Evolutionary conservation across 164 flowering plant species (phyloP).

Genomic region (Santalum album): DNA sequence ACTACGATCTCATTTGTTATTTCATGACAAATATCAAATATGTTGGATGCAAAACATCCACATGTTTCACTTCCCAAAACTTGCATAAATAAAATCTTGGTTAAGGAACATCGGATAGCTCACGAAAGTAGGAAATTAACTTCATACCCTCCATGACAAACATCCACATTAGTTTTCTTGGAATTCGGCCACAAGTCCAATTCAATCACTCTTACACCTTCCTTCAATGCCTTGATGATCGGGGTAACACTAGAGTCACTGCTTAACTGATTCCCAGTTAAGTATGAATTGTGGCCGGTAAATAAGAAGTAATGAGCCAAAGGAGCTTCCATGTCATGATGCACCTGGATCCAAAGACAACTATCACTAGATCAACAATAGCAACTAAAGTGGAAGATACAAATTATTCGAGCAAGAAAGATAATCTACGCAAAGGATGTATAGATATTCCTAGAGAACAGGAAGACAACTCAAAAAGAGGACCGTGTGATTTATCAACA

Average conservation of each 20-base stretch:
- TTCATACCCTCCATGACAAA: constrained; percentile 35
- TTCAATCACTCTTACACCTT: constrained; percentile 33
- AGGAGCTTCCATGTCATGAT: constrained; percentile 29
- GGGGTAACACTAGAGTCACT: constrained; percentile 22
- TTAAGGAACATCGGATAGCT: too few relatives aligned
- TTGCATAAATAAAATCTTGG: too few relatives aligned
- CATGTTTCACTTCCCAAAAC: too few relatives aligned
- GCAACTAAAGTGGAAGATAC: too few relatives aligned
- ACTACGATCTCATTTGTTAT: too few relatives aligned
- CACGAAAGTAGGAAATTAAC: not conserved
- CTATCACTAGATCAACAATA: not conserved
- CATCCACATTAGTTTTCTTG: constrained; percentile 11
- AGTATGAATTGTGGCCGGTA: constrained; percentile 34
- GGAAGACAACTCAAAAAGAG: too few relatives aligned
- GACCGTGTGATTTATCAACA: too few relatives aligned
- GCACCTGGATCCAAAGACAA: constrained; percentile 18
- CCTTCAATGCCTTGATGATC: constrained; percentile 20
- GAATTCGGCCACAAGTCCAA: constrained; percentile 36
- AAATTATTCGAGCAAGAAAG: too few relatives aligned
- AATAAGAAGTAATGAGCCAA: constrained; percentile 27
- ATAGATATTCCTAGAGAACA: too few relatives aligned
- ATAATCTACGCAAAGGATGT: too few relatives aligned
- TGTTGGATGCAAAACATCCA: too few relatives aligned
- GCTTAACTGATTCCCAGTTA: constrained; percentile 32
- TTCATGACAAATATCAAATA: too few relatives aligned